Evolutionary conservation across 768 basidiomycete genomes (phyloP), one percentile per base, ranked within the genome.

Genomic region (Steccherinum ochraceum): DNA sequence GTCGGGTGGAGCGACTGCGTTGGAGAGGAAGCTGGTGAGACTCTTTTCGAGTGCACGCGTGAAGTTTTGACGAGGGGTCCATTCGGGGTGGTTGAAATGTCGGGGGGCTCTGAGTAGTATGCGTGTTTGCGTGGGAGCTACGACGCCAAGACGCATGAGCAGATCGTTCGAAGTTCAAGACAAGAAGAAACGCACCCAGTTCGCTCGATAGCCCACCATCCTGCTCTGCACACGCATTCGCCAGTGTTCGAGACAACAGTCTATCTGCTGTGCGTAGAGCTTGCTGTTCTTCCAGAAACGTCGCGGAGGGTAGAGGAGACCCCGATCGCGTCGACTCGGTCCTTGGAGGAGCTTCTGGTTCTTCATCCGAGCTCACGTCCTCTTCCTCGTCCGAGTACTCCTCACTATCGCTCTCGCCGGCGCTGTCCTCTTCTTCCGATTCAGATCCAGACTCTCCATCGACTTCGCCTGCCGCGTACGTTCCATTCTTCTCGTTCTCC

Each of bases 51-150:
- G 57, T 2, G 71, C 61, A 11, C 62, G 41, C 26, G 66, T 65
- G 18, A 70, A 52, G 49, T 70, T 74, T 60, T 77, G 77, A 5
- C 72, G 69, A 3, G 76, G 76, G 26, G 69, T 59, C 76, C 77
- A 78, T 5, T 68, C 64, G 2, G 76, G 70, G 49, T 78, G 76
- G 5, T 58, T 54, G 56, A 78, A 77, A 12, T 74, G 65, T 4
- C 77, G 65, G 0, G 76, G 76, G 0, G 76, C 76, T 42, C 72
- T 72, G 19, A 78, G 66, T 11, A 75, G 61, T 43, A 78, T 56
- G 24, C 78, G 75, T 0, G 67, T 75, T 40, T 76, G 74, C 0
- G 77, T 77, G 5, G 77, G 69, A 7, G 69, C 76, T 77, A 52
- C n/a, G 12, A 19, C n/a, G n/a, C n/a, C n/a, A 21, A 16, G 5